Conservation (phyloP, 331 rosid genomes). For the Spiraea crenata region DNA sequence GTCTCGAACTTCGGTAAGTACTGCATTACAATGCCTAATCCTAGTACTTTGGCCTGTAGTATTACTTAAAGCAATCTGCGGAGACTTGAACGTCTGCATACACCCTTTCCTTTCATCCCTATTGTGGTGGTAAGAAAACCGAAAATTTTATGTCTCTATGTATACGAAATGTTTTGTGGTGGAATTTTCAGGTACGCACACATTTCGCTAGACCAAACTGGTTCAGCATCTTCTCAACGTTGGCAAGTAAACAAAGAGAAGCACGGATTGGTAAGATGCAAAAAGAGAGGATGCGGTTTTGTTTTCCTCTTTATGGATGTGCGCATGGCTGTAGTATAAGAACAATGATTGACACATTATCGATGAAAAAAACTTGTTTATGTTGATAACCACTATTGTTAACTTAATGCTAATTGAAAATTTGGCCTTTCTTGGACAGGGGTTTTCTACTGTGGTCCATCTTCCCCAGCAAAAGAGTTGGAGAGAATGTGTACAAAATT, state of each 20-base stretch:
- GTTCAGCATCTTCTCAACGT: slow-evolving; percentile 67
- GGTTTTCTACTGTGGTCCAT: slow-evolving; percentile 87
- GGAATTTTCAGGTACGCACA: slow-evolving; percentile 59
- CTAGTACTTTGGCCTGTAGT: background rate
- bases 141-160: background rate
- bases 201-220: slow-evolving; percentile 85
- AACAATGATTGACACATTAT: no score
- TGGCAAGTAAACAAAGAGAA: slow-evolving; percentile 65
- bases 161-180: background rate
- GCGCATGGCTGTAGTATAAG: no score
- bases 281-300: no score
- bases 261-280: slow-evolving; percentile 68
- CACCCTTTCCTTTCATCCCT: slow-evolving; percentile 3
- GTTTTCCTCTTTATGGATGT: no score
- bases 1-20: slow-evolving; percentile 67
- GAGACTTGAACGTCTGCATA: background rate
- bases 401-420: slow-evolving; percentile 12
- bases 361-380: background rate
- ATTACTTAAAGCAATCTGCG: background rate
- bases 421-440: slow-evolving; percentile 47
- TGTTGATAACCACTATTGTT: background rate
- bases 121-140: background rate
- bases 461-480: slow-evolving; percentile 59
- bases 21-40: slow-evolving; percentile 3
- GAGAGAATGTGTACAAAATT: slow-evolving; percentile 67